Percentiles rank a stretch among this genome's conserved stretches.
These are phyloP conservation scores for Suillus hirtellus DNA, from an alignment of 768 basidiomycete genomes.

Conservation along the genomic window DNA sequence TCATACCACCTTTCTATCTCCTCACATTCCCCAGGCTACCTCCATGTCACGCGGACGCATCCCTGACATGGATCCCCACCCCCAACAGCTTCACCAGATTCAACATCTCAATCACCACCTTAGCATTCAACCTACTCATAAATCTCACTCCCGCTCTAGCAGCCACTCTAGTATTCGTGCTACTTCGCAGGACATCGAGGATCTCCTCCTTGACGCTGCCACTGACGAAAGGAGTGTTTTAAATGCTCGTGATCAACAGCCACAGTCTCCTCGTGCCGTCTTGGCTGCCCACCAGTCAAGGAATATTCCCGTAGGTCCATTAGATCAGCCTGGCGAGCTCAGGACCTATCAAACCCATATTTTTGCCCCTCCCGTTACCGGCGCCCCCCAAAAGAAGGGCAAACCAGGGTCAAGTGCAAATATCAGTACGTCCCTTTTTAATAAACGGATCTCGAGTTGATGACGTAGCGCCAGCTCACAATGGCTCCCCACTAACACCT, in stretches of 20 bases:
- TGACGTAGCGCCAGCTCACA: conserved; percentile 4
- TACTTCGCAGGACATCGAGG: conserved; percentile 41
- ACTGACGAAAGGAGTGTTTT: conserved; percentile 34
- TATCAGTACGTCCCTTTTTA: conserved; percentile 23
- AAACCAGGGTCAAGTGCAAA: conserved; percentile 39
- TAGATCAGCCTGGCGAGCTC: conserved; percentile 37
- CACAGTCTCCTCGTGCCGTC: conserved; percentile 30
- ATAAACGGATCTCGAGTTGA: conserved; percentile 4
- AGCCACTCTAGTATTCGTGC: conserved; percentile 38
- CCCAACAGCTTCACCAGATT: conserved; percentile 25
- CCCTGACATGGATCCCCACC: no score
- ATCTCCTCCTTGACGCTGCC: conserved; percentile 48
- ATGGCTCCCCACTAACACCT: conserved; percentile 10
- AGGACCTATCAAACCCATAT: conserved; percentile 63
- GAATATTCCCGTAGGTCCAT: conserved; percentile 29
- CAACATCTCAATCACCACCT: conserved; percentile 12
- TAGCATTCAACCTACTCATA: conserved; percentile 15
- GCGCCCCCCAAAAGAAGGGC: conserved; percentile 68
- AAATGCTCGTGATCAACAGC: conserved; percentile 30
- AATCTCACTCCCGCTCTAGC: conserved; percentile 28
- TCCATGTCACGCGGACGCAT: conserved; percentile 16
- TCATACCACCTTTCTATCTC: not conserved
- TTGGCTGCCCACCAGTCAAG: conserved; percentile 34
- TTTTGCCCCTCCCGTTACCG: conserved; percentile 72
- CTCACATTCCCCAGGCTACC: conserved; percentile 13